Conservation (phyloP, 169 alveolate genomes). For the Eimeria tenella region DNA sequence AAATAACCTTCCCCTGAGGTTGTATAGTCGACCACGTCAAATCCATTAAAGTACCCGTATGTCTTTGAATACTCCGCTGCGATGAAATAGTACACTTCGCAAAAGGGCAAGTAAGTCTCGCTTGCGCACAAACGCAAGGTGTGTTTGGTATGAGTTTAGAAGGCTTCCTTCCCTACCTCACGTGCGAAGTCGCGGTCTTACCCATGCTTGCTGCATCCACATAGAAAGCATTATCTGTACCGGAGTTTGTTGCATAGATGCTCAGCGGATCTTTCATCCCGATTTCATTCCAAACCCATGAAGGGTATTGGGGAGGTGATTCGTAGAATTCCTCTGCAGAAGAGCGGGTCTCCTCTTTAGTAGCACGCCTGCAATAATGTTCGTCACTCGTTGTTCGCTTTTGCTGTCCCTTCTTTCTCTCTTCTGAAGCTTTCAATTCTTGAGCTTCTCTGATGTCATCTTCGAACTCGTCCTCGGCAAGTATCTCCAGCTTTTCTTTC, state of each 20-base stretch:
- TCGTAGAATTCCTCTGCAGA: conserved; percentile 9
- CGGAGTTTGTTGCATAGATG: not conserved
- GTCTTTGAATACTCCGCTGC: conserved; percentile 21
- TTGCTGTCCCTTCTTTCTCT: not conserved
- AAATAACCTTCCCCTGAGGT: conserved; percentile 17
- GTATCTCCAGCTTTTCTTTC: conserved; percentile 42
- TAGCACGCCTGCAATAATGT: not conserved
- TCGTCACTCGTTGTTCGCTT: not conserved
- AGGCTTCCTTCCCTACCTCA: too few relatives aligned
- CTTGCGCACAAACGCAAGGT: too few relatives aligned
- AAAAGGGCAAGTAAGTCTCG: not conserved
- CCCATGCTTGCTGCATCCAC: conserved; percentile 52
- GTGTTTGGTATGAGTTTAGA: too few relatives aligned
- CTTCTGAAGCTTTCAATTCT: not conserved
- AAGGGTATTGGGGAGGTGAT: conserved; percentile 52
- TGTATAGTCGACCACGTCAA: not conserved
- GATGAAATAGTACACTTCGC: not conserved
- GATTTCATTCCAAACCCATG: conserved; percentile 57
- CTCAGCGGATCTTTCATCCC: conserved; percentile 25
- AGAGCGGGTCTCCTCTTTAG: not conserved
- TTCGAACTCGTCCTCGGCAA: conserved; percentile 45
- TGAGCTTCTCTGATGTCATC: conserved; percentile 30
- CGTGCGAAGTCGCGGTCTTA: not conserved
- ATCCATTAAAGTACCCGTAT: conserved; percentile 7
- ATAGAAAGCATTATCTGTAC: not conserved